Evolutionary conservation across 352 stramenopile species (phyloP).

Genomic region (Aphanomyces cochlioides): DNA sequence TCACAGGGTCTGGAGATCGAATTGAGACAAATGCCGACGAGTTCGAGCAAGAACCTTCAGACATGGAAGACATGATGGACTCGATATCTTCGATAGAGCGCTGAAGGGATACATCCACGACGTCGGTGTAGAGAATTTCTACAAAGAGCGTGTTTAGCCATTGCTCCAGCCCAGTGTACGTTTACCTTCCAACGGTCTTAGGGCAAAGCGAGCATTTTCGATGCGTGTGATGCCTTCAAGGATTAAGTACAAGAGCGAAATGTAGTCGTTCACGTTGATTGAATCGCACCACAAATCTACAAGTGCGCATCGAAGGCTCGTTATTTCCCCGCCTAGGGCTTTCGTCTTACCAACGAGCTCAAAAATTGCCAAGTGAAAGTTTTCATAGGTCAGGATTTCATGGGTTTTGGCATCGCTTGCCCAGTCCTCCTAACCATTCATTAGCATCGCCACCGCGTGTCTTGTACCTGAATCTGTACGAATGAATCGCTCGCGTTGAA

Average conservation of each 20-base stretch:
- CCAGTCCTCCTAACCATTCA: slow-evolving; percentile 24
- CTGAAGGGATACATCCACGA: slow-evolving; percentile 3
- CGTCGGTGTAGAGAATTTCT: slow-evolving; percentile 23
- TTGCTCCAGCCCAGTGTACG: background rate
- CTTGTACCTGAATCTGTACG: slow-evolving; percentile 13
- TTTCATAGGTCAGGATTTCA: background rate
- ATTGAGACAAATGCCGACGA: background rate
- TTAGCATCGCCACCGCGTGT: background rate
- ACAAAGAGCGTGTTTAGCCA: background rate
- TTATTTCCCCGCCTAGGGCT: background rate
- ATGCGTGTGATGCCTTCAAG: slow-evolving; percentile 22
- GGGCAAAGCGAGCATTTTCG: background rate
- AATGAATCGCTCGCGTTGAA: slow-evolving; percentile 11
- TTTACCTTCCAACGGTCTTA: slow-evolving; percentile 12
- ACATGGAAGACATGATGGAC: background rate
- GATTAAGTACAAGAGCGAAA: slow-evolving; percentile 28
- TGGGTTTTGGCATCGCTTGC: slow-evolving; percentile 11
- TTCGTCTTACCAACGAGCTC: slow-evolving; percentile 23
- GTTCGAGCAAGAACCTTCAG: background rate
- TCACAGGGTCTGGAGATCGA: no score
- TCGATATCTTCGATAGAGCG: slow-evolving; percentile 22
- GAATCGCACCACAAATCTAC: slow-evolving; percentile 29
- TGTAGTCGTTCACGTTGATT: slow-evolving; percentile 20
- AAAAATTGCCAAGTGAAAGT: slow-evolving; percentile 23
- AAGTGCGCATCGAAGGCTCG: background rate